Base-by-base conservation (phyloP, 441 rosid genomes). In the Macaranga tanarius region DNA sequence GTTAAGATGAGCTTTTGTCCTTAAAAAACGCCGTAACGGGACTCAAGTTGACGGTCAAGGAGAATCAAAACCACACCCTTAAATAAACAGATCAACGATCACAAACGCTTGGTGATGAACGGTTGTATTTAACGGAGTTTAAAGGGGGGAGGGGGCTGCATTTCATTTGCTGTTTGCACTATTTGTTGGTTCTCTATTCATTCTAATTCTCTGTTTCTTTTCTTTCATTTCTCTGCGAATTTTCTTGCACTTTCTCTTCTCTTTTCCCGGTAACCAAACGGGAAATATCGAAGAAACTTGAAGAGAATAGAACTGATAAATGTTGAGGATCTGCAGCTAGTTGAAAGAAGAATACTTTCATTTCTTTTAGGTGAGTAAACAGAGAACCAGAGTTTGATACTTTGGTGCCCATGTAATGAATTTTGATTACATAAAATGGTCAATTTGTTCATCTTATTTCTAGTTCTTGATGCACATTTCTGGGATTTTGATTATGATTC, bases 261-360 rank as follows among this genome's bases (percentile, higher is more conserved):
- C n/a, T 25, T n/a, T 77, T 79, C 84, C 59, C 73, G 72, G 60
- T 62, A 59, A 69, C 65, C 84, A 80, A 82, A 82, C 86, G 69
- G 69, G 66, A n/a, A 50, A 54, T 28, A 56, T 23, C 4, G 16
- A 20, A 10, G 65, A 48, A 44, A 67, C n/a, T 62, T 61, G 52
- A 16, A 20, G 64, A 76, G 58, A 61, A 67, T 76, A 78, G 69
- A 70, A 57, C 61, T 44, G 54, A 34, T 71, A 31, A 77, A 72
- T 79, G 81, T 52, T 38, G 70, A 75, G 73, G 81, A 83, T 85
- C 84, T 80, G 76, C 67, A 68, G 54, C 74, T 34, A 19, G 28
- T 66, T 57, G 40, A 55, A 62, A 31, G 66, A 67, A 69, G 44
- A 61, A 60, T 48, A 40, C 44, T 73, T 71, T 51, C 16, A 3